Evolutionary conservation across 169 alveolate genomes (phyloP), one percentile per base, ranked within the genome.

Genomic region (Plasmodium sp.): DNA sequence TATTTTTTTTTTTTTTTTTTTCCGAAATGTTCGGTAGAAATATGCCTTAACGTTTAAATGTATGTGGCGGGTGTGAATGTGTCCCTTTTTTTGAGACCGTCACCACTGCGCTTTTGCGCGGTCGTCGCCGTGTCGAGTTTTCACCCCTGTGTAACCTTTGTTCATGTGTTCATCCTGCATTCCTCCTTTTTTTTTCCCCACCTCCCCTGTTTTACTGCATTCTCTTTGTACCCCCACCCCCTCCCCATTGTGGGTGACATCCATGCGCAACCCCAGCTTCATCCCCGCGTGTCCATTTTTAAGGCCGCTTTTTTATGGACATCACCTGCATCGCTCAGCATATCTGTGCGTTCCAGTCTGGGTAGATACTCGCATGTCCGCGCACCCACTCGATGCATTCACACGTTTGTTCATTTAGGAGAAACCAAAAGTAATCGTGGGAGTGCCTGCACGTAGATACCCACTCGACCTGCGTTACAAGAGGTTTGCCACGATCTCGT

Each of bases 41-140:
- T 18, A 58, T 84, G 83, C 92, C 84, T 67, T 72, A 67, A 34
- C 75, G 22, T 36, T 71, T 39, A 71, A 71, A 56, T 56, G 79
- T 56, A 82, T 58, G 54, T 54, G 3, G 9, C 56, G 36, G 54
- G 77, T 33, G 22, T 56, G 41, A 36, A 84, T 81, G 54, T 45
- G 31, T 39, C 75, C 48, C 48, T 71, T 71, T 43, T 43, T 72
- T 71, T 16, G 62, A 51, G 62, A 51, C 62, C 18, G 62, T 51
- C 9, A 51, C 62, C 7, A 51, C 62, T 51, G 62, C 62, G 62
- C 62, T 51, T 51, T 51, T 51, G 62, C 62, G 22, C 7, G 62
- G 62, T 14, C 62, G 22, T 51, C 51, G 51, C 54, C 75, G 73
- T 84, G 73, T n/a, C 45, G 5, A 4, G 27, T 56, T 84, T 71